Percentiles rank a stretch among this genome's conserved stretches.
Evolutionary conservation across 805 yeast species (phyloP).

Genomic region (Nakazawaea peltata): DNA sequence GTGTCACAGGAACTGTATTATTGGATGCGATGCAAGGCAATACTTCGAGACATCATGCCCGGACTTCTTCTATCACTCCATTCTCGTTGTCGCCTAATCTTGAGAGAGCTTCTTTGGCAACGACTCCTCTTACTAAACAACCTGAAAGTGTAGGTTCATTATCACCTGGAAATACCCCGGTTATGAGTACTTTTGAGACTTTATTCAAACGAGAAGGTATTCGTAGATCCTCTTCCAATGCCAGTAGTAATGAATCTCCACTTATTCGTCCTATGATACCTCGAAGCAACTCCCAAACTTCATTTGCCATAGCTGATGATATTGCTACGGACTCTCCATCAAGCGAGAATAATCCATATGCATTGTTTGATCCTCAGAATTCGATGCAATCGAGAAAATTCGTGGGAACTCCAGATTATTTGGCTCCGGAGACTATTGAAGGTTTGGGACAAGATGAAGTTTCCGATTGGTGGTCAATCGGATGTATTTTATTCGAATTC

Average conservation of each 20-base stretch:
- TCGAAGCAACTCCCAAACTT: conserved; percentile 46
- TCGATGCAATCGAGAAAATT: conserved; percentile 52
- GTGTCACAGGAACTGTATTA: conserved; percentile 2
- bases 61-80: conserved; percentile 35
- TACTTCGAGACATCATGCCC: conserved; percentile 14
- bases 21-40: conserved; percentile 6
- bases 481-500: conserved; percentile 90
- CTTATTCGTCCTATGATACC: conserved; percentile 36
- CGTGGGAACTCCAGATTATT: conserved; percentile 96
- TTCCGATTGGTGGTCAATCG: conserved; percentile 99
- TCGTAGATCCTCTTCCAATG: conserved; percentile 20
- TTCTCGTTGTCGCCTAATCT: conserved; percentile 33
- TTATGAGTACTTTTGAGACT: conserved; percentile 21
- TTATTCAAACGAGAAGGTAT: conserved; percentile 13
- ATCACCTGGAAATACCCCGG: conserved; percentile 14
- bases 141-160: too few relatives aligned
- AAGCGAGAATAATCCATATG: conserved; percentile 26
- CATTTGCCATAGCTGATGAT: conserved; percentile 48
- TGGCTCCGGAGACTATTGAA: conserved; percentile 91
- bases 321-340: conserved; percentile 25
- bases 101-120: conserved; percentile 16
- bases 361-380: conserved; percentile 69
- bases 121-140: too few relatives aligned
- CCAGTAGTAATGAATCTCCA: conserved; percentile 41
- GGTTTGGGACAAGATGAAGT: conserved; percentile 78